phyloP scores from a whole-genome alignment of 345 rosid species.

The Populus tremula region DNA sequence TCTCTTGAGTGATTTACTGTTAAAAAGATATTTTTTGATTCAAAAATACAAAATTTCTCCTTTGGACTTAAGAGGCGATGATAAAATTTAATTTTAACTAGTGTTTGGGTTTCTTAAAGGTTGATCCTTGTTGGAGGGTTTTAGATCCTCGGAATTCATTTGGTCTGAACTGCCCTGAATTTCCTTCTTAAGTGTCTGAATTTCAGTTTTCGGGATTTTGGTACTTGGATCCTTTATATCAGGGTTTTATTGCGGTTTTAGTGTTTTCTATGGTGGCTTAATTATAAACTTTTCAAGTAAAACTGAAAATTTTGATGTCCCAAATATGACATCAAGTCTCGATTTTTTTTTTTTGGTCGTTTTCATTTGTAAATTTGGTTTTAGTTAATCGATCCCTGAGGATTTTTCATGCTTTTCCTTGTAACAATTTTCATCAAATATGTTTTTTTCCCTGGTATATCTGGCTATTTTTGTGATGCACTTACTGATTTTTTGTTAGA shows the following conservation, averaged over 20 bases:
- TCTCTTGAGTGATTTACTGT: constrained; percentile 5
- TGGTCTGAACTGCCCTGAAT: constrained; percentile 16
- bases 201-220: constrained; percentile 1
- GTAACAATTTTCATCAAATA: neutral
- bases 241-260: constrained; percentile 44
- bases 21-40: neutral
- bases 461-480: neutral
- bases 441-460: neutral
- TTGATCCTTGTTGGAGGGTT: constrained; percentile 26
- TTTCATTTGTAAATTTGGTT: neutral
- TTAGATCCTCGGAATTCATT: constrained; percentile 26
- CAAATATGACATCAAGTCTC: constrained; percentile 5
- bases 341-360: neutral
- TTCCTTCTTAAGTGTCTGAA: constrained; percentile 12
- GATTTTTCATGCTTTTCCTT: neutral
- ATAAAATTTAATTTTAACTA: neutral
- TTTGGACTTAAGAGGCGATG: neutral
- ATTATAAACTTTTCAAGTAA: neutral
- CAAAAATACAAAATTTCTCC: neutral
- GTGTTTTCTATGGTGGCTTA: neutral
- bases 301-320: constrained; percentile 5
- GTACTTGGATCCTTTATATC: constrained; percentile 18
- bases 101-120: constrained; percentile 8
- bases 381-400: neutral
- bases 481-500: constrained; percentile 10